Evolutionary conservation across 139 green algal species (phyloP).

Genomic region (Coelastrella sp.): DNA sequence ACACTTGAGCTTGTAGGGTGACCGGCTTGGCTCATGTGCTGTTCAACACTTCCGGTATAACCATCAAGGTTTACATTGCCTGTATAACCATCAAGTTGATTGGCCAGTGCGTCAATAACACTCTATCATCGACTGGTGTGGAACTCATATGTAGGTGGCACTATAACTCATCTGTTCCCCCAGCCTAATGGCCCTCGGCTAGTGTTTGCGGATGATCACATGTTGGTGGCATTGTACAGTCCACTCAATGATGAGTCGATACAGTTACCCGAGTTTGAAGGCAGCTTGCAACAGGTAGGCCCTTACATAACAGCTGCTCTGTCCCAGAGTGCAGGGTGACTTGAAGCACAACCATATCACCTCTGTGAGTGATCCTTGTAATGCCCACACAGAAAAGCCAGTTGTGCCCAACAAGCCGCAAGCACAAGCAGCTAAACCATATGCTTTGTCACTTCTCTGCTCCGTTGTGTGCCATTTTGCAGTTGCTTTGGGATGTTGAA

Average conservation of each 20-base stretch:
- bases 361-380: too few relatives aligned
- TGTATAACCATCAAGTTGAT: neutral
- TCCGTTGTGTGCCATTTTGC: too few relatives aligned
- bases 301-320: too few relatives aligned
- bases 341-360: too few relatives aligned
- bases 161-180: conserved; percentile 64
- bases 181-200: conserved; percentile 69
- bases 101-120: too few relatives aligned
- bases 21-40: too few relatives aligned
- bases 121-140: neutral
- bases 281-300: conserved; percentile 41
- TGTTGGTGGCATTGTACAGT: conserved; percentile 72
- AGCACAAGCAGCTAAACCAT: neutral
- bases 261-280: conserved; percentile 50
- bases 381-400: neutral
- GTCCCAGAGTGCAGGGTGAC: too few relatives aligned
- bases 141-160: conserved; percentile 48
- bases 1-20: too few relatives aligned
- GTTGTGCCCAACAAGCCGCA: neutral
- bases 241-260: conserved; percentile 75
- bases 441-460: too few relatives aligned
- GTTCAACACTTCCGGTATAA: too few relatives aligned
- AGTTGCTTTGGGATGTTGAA: conserved; percentile 74
- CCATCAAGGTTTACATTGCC: neutral
- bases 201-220: conserved; percentile 72